Evolutionary conservation across 768 basidiomycete species (phyloP), one percentile per base, ranked within the genome.

Genomic region (Psilocybe sp.): DNA sequence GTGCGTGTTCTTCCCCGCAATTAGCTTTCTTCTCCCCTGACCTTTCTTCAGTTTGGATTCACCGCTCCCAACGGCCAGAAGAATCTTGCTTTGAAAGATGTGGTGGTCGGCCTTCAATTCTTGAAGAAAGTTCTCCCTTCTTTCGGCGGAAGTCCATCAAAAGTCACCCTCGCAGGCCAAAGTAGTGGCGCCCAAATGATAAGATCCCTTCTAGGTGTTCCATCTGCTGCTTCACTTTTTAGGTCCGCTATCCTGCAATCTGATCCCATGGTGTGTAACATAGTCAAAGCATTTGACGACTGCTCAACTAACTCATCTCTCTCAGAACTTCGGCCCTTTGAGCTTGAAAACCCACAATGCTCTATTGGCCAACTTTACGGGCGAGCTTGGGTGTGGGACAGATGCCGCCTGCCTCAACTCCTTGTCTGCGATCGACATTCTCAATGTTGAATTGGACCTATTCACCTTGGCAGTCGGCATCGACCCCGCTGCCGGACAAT

Each of bases 121-220:
- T 64, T 89, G 60, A 72, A 79, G 49, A 71, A 66, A 20, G 74
- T 82, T 15, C 62, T 82, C 9, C 74, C 81, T 36, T 74, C 77
- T 41, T 86, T 92, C 55, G 87, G 87, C 11, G 89, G 88, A n/a
- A 73, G 76, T 52, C 43, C 73, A 5, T 72, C 72, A 7, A 81
- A 82, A 60, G 78, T 93, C 55, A 89, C 87, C 0, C 49, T 94
- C 14, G 88, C 89, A 36, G 92, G 91, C 6, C 91, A 94, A 69
- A 90, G 88, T 64, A 80, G 82, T 43, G 92, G 92, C 41, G 92
- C 85, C 1, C 81, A 71, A 53, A 76, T 93, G 75, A 78, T 95
- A 61, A 76, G 91, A 49, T 82, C 89, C 1, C 71, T 95, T 42
- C 76, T 94, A 36, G 88, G 84, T 11, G 73, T 74, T 2, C 88